Percentiles rank a stretch among this genome's conserved stretches.
Evolutionary conservation across 805 yeast species (phyloP).

Genomic region (Starmerella floris): DNA sequence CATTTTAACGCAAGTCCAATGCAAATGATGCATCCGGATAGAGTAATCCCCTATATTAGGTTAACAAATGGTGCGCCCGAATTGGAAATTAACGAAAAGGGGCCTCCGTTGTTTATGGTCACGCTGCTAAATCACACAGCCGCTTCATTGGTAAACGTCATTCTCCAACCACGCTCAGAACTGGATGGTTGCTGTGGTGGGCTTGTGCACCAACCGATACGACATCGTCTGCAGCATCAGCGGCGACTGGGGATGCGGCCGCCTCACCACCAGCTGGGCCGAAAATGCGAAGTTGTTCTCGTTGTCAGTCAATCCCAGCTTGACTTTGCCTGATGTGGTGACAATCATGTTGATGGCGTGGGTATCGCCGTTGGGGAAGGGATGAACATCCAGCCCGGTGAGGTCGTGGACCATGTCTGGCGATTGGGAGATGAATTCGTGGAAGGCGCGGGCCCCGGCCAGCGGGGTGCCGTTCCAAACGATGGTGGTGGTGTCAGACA

Average conservation of each 20-base stretch:
- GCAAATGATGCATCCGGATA: too few relatives aligned
- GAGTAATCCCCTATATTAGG: too few relatives aligned
- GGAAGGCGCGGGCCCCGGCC: constrained; percentile 29
- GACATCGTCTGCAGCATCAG: constrained; percentile 22
- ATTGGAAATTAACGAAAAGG: too few relatives aligned
- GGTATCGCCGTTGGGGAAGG: constrained; percentile 24
- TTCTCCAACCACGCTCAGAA: neutral
- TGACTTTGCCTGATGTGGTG: constrained; percentile 27
- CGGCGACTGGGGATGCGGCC: constrained; percentile 16
- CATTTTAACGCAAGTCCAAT: too few relatives aligned
- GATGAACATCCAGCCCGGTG: constrained; percentile 29
- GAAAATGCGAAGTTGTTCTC: constrained; percentile 26
- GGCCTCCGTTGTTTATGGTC: too few relatives aligned
- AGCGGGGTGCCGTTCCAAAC: constrained; percentile 34
- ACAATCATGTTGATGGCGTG: constrained; percentile 23
- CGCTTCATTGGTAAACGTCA: too few relatives aligned
- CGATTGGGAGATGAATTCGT: constrained; percentile 26
- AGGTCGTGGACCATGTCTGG: constrained; percentile 30
- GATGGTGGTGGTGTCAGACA: constrained; percentile 27
- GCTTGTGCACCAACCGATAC: constrained; percentile 28
- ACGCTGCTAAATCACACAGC: too few relatives aligned
- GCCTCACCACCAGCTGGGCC: constrained; percentile 23
- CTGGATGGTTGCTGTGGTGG: constrained; percentile 23
- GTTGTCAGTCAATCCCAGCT: constrained; percentile 25
- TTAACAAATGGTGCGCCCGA: too few relatives aligned